Percentiles rank a stretch among this genome's conserved stretches.
Evolutionary conservation across 208 protist species (phyloP).

Genomic region (Trypanosoma grayi): DNA sequence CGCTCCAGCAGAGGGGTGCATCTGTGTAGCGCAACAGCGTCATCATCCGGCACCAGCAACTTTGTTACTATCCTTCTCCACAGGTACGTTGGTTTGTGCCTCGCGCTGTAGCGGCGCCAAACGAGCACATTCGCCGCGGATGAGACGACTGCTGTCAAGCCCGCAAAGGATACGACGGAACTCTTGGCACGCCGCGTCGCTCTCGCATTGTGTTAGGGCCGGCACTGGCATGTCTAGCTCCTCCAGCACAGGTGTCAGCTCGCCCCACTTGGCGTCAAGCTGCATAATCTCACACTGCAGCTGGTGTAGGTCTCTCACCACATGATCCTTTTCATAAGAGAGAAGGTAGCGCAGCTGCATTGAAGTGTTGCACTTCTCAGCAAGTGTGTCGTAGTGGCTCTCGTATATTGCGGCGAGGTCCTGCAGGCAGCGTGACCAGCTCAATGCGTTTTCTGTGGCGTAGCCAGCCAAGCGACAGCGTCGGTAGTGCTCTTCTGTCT

Average conservation of each 20-base stretch:
- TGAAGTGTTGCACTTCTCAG: constrained; percentile 26
- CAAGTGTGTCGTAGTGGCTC: constrained; percentile 43
- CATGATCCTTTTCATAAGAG: constrained; percentile 57
- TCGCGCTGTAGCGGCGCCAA: neutral
- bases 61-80: neutral
- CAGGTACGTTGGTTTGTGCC: neutral
- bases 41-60: neutral
- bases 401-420: constrained; percentile 62
- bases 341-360: constrained; percentile 71
- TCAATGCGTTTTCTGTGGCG: constrained; percentile 37
- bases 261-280: constrained; percentile 42
- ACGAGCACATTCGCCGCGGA: constrained; percentile 12
- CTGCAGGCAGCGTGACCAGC: constrained; percentile 57
- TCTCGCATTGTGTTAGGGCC: constrained; percentile 10
- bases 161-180: constrained; percentile 11
- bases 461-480: constrained; percentile 46
- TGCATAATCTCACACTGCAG: constrained; percentile 42
- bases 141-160: constrained; percentile 14
- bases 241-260: constrained; percentile 28
- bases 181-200: constrained; percentile 1
- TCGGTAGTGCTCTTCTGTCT: constrained; percentile 53
- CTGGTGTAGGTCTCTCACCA: constrained; percentile 54
- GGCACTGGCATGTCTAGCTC: constrained; percentile 49
- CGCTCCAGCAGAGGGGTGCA: too few species aligned
- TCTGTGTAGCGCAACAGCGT: neutral